These are phyloP conservation scores for Talaromyces rugulosus DNA, from an alignment of 2,329 filamentous ascomycete genomes.

Conservation along the genomic window DNA sequence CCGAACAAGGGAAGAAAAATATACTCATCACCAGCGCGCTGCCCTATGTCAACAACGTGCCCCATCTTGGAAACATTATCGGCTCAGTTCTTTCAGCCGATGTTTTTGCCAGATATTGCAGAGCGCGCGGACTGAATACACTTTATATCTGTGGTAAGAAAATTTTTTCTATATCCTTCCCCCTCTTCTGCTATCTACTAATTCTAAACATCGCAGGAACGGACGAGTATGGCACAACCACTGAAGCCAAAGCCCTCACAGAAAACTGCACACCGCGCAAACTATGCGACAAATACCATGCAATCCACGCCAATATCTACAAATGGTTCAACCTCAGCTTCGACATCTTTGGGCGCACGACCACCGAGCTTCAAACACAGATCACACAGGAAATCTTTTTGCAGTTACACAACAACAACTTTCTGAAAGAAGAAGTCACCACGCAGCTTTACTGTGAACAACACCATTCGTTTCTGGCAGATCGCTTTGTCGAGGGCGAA, in stretches of 20 bases:
- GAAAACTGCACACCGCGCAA: constrained; percentile 48
- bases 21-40: constrained; percentile 53
- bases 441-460: constrained; percentile 50
- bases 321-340: constrained; percentile 54
- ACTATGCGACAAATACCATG: constrained; percentile 52
- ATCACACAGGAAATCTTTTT: constrained; percentile 53
- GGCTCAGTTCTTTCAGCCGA: constrained; percentile 50
- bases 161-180: neutral
- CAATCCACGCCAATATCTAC: constrained; percentile 49
- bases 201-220: constrained; percentile 15
- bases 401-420: constrained; percentile 50
- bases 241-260: constrained; percentile 52
- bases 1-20: constrained; percentile 26
- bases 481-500: constrained; percentile 50
- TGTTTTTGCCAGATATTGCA: constrained; percentile 46
- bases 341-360: constrained; percentile 51
- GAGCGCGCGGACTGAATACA: constrained; percentile 48
- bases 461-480: constrained; percentile 39
- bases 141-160: constrained; percentile 47
- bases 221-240: constrained; percentile 53
- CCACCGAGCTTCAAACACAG: constrained; percentile 49
- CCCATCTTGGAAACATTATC: constrained; percentile 50
- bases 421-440: constrained; percentile 47
- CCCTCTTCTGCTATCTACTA: neutral
- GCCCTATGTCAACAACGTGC: constrained; percentile 56